Conservation (phyloP, 805 yeast genomes). For the Wickerhamomyces ciferrii region DNA sequence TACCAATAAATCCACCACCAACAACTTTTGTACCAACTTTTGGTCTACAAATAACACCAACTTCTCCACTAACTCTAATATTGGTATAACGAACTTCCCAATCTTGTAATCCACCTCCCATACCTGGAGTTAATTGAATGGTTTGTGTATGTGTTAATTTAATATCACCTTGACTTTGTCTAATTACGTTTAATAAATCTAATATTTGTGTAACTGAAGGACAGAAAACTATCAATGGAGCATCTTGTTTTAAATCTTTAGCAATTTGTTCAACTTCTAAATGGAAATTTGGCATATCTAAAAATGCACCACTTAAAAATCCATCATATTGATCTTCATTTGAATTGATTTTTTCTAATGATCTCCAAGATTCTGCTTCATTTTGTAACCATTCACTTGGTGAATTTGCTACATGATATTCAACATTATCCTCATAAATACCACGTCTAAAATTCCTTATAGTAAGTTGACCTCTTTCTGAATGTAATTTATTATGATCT, state of each 20-base stretch:
- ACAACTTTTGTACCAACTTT: constrained; percentile 40
- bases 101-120: constrained; percentile 45
- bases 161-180: constrained; percentile 22
- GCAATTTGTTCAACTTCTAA: constrained; percentile 29
- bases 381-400: constrained; percentile 35
- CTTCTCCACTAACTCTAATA: constrained; percentile 34
- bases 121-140: constrained; percentile 39
- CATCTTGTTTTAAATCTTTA: constrained; percentile 30
- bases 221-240: constrained; percentile 38
- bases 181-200: constrained; percentile 30
- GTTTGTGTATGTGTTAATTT: constrained; percentile 32
- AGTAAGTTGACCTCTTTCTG: constrained; percentile 35
- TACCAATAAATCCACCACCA: constrained; percentile 47
- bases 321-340: constrained; percentile 20
- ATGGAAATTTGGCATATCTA: constrained; percentile 42
- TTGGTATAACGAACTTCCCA: constrained; percentile 42
- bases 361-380: constrained; percentile 19
- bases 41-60: constrained; percentile 43
- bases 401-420: constrained; percentile 36
- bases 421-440: constrained; percentile 37
- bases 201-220: constrained; percentile 46
- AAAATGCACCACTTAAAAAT: constrained; percentile 37
- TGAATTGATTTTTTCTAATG: constrained; percentile 5
- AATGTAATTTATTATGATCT: constrained; percentile 35
- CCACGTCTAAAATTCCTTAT: constrained; percentile 36